Percentiles rank a stretch among this genome's conserved stretches.
These are phyloP conservation scores for Haematococcus sp. DNA, from an alignment of 139 green algal species.

Conservation along the genomic window DNA sequence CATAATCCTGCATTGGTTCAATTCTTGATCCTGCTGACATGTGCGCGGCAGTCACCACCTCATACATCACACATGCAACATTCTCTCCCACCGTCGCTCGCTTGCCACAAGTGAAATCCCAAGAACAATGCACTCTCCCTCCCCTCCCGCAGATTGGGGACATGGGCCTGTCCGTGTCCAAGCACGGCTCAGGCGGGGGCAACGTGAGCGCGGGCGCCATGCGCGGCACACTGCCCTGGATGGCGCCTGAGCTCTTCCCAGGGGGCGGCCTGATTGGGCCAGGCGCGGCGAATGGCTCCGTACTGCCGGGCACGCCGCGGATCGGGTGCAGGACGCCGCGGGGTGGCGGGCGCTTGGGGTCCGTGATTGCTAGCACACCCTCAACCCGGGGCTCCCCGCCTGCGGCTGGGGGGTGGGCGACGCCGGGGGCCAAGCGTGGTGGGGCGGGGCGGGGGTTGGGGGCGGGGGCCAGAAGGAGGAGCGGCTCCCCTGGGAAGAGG, in stretches of 20 bases:
- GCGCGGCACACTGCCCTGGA: slow-evolving; percentile 53
- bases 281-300: neutral
- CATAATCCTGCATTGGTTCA: too few relatives aligned
- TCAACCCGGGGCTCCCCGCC: neutral
- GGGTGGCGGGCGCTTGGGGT: neutral
- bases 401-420: neutral
- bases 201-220: neutral
- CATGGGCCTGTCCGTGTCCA: slow-evolving; percentile 70
- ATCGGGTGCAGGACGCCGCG: neutral
- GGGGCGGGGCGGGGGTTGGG: neutral
- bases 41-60: too few relatives aligned
- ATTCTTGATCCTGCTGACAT: too few relatives aligned
- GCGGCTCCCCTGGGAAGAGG: slow-evolving; percentile 7
- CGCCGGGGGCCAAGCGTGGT: neutral
- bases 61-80: too few relatives aligned
- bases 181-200: slow-evolving; percentile 55
- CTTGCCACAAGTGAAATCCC: too few relatives aligned
- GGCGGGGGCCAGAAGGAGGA: neutral
- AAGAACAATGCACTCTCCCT: too few relatives aligned
- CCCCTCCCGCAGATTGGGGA: slow-evolving; percentile 50
- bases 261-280: slow-evolving; percentile 13
- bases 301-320: neutral
- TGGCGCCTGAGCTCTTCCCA: slow-evolving; percentile 79
- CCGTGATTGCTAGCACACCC: too few relatives aligned
- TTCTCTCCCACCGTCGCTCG: too few relatives aligned